Conservation (phyloP, 345 rosid species). For the Euphorbia tirucalli region DNA sequence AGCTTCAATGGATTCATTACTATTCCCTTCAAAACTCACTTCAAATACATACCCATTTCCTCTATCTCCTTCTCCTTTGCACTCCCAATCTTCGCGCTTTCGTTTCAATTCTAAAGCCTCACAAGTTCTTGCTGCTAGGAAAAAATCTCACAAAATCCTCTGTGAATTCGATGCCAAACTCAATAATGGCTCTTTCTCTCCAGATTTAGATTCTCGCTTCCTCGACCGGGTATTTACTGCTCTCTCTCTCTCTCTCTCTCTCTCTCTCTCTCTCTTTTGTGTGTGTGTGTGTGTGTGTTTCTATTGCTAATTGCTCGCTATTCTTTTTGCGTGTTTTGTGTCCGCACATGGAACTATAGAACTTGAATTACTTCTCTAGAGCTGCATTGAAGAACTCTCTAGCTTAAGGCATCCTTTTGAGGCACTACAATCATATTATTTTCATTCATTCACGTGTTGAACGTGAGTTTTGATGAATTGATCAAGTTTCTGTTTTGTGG, state of each 20-base stretch:
- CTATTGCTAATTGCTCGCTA: neutral
- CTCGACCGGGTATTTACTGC: constrained; percentile 57
- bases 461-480: too few relatives aligned
- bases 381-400: too few relatives aligned
- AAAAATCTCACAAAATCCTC: constrained; percentile 28
- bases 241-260: neutral
- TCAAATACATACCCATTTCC: constrained; percentile 7
- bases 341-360: neutral
- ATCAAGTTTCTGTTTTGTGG: too few relatives aligned
- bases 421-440: too few relatives aligned
- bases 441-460: too few relatives aligned
- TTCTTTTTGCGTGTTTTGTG: neutral
- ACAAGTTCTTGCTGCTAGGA: constrained; percentile 26
- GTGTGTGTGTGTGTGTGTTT: neutral
- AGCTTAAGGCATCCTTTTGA: too few relatives aligned
- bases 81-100: constrained; percentile 14
- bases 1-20: neutral
- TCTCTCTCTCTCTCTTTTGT: too few relatives aligned
- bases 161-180: constrained; percentile 57
- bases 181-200: constrained; percentile 53
- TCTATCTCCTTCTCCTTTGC: constrained; percentile 14
- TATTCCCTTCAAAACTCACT: neutral
- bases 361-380: neutral
- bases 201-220: constrained; percentile 68
- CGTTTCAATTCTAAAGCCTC: constrained; percentile 31